Evolutionary conservation across 192 early-diverging fungal genomes (phyloP), one percentile per base, ranked within the genome.

Genomic region (Backusella tarrabulga): DNA sequence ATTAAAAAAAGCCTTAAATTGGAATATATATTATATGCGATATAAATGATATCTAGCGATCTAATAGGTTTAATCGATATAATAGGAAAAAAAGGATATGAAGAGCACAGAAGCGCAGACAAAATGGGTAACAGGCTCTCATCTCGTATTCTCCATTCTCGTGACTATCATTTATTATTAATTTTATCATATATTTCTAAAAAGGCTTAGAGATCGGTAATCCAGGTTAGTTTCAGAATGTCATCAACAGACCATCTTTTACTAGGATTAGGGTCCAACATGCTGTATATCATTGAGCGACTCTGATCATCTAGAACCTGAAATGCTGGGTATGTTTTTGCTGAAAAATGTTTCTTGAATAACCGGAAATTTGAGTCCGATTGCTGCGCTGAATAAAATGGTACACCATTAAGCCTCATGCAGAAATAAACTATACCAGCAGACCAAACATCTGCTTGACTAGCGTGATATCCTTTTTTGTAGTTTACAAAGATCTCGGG

Each of bases 371-470:
- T 91, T 52, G 85, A 83, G 76, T 93, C 92, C 17, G 87, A 80
- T 34, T 85, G 74, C 32, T 85, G 86, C 23, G 92, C 91, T 9
- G 84, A 85, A 67, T 88, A 82, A 84, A 91, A 95, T 11, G 90
- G 91, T 32, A 92, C 90, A 42, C 91, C 91, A 74, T 91, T 88
- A 75, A 88, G 89, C 42, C 90, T 81, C 90, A 94, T 88, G 12
- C 92, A 90, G 84, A 93, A 97, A 87, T 91, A 95, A 23, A 98
- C 95, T 19, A 98, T 95, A 69, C 94, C 97, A 38, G 90, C 89
- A 8, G 96, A 90, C 97, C 97, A 98, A 35, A 98, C 86, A 81
- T 98, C 97, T 11, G 94, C 95, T 32, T 88, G 83, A 78, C 94
- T 90, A 8, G 92, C 93, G 79, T 97, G 95, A 75, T 98, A 98